A percentile compares a stretch with the other conserved stretches of the same genome.
Conservation (phyloP, 2,329 filamentous ascomycete genomes). For the Neurospora sp. region DNA sequence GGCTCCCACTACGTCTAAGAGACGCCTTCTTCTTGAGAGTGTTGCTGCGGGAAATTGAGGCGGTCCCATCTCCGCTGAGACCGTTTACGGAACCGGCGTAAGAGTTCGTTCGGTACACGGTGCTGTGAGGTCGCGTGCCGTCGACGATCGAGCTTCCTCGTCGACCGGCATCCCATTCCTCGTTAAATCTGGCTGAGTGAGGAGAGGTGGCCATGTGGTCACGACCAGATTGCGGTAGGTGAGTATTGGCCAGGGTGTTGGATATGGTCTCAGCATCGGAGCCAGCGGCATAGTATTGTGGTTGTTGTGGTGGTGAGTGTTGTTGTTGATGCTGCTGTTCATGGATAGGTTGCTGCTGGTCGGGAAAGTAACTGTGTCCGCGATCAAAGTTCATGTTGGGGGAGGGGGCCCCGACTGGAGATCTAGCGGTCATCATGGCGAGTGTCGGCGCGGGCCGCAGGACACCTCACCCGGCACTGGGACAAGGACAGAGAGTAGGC, state of each 20-base stretch:
- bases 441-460: slow-evolving; percentile 1
- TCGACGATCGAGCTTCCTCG: slow-evolving; percentile 56
- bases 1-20: slow-evolving; percentile 59
- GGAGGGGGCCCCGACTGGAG: slow-evolving; percentile 9
- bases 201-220: slow-evolving; percentile 15
- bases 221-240: slow-evolving; percentile 19
- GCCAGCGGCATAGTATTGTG: slow-evolving; percentile 10
- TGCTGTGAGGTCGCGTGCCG: slow-evolving; percentile 24
- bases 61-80: slow-evolving; percentile 25
- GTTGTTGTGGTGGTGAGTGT: background rate
- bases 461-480: background rate
- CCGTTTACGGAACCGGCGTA: slow-evolving; percentile 44
- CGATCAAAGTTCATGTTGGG: slow-evolving; percentile 12
- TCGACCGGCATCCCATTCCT: slow-evolving; percentile 62
- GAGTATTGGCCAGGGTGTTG: slow-evolving; percentile 28
- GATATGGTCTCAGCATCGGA: slow-evolving; percentile 25
- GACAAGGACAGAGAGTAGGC: background rate
- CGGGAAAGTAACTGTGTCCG: slow-evolving; percentile 20
- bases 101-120: slow-evolving; percentile 53
- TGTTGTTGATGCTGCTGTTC: slow-evolving; percentile 11
- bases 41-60: slow-evolving; percentile 42
- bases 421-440: slow-evolving; percentile 17
- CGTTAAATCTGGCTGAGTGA: slow-evolving; percentile 48
- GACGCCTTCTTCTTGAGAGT: slow-evolving; percentile 87
- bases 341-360: slow-evolving; percentile 15